These are phyloP conservation scores for Sporisorium exsertum DNA, from an alignment of 1,284 basidiomycete genomes.

Conservation along the genomic window DNA sequence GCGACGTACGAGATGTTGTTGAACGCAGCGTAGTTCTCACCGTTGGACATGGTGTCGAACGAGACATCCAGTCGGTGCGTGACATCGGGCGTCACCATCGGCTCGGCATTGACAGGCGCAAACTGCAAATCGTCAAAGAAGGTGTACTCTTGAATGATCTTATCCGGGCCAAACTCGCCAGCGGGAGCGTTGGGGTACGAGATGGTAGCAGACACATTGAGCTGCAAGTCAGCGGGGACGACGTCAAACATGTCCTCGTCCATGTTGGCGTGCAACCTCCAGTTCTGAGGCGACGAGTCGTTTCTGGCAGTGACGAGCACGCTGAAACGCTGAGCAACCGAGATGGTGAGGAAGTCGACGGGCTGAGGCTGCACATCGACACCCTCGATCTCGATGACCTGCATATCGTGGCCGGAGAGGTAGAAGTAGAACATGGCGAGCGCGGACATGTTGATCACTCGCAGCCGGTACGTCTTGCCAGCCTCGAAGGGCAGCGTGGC, in stretches of 20 bases:
- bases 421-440: slow-evolving; percentile 60
- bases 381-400: slow-evolving; percentile 61
- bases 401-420: slow-evolving; percentile 47
- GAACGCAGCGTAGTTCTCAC: slow-evolving; percentile 68
- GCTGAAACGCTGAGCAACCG: slow-evolving; percentile 57
- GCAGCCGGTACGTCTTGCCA: slow-evolving; percentile 73
- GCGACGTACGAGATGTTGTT: slow-evolving; percentile 73
- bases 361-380: slow-evolving; percentile 44
- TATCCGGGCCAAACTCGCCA: slow-evolving; percentile 33
- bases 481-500: slow-evolving; percentile 76
- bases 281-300: slow-evolving; percentile 81
- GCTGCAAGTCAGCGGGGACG: slow-evolving; percentile 56
- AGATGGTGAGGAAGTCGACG: slow-evolving; percentile 46
- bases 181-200: slow-evolving; percentile 46
- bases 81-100: slow-evolving; percentile 68
- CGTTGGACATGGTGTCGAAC: slow-evolving; percentile 71
- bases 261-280: slow-evolving; percentile 89
- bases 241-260: slow-evolving; percentile 74
- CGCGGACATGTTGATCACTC: slow-evolving; percentile 73
- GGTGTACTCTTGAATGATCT: slow-evolving; percentile 56
- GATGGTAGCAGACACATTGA: slow-evolving; percentile 63
- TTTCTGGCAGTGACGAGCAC: slow-evolving; percentile 75
- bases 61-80: slow-evolving; percentile 70
- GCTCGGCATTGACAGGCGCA: slow-evolving; percentile 67
- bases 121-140: slow-evolving; percentile 71